Evolutionary conservation across 176 grass and related monocot species (phyloP).

Genomic region (Zea mays): Zm-B73-REFERENCE-NAM-5.0 NC_050097.1:161541001-161541500

Average conservation of each 20-base stretch:
- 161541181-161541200: too few species aligned
- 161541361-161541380: slow-evolving; percentile 39
- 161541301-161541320: slow-evolving; percentile 70
- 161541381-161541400: not conserved
- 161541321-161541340: slow-evolving; percentile 52
- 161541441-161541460: slow-evolving; percentile 11
- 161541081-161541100: slow-evolving; percentile 49
- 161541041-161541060: slow-evolving; percentile 29
- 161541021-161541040: slow-evolving; percentile 18
- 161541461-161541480: not conserved
- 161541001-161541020: slow-evolving; percentile 49
- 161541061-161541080: slow-evolving; percentile 63
- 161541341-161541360: slow-evolving; percentile 52
- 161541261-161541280: not conserved
- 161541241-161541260: slow-evolving; percentile 50
- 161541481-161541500: slow-evolving; percentile 6
- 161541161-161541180: too few species aligned
- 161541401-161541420: not conserved
- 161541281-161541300: not conserved
- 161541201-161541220: not conserved
- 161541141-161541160: too few species aligned
- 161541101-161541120: slow-evolving; percentile 59
- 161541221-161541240: slow-evolving; percentile 75
- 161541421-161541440: not conserved
- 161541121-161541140: too few species aligned